phyloP scores from a whole-genome alignment of 1,284 basidiomycete species.

The Inonotus hispidus region DNA sequence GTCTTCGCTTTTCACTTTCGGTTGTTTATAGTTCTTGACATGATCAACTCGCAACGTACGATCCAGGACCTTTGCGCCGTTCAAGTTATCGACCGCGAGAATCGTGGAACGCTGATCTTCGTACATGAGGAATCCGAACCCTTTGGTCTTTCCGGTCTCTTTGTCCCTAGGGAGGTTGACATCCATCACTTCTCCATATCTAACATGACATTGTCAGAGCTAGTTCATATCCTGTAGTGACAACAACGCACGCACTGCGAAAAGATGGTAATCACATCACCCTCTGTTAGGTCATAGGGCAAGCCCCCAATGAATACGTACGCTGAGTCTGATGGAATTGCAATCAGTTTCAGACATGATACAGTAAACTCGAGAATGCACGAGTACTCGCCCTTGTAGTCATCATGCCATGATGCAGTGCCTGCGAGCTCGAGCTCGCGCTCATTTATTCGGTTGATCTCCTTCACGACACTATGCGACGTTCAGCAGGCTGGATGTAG shows the following conservation, averaged over 20 bases:
- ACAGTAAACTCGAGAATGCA: not conserved
- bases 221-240: not conserved
- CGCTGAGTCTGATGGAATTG: slow-evolving; percentile 68
- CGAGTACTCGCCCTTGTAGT: slow-evolving; percentile 67
- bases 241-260: slow-evolving; percentile 70
- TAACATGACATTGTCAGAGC: slow-evolving; percentile 28
- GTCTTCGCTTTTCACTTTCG: slow-evolving; percentile 73
- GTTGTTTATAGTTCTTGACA: slow-evolving; percentile 90
- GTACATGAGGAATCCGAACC: slow-evolving; percentile 98
- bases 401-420: slow-evolving; percentile 93
- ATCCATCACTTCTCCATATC: slow-evolving; percentile 94
- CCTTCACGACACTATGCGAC: slow-evolving; percentile 72
- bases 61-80: slow-evolving; percentile 86
- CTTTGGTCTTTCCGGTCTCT: slow-evolving; percentile 80
- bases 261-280: slow-evolving; percentile 96
- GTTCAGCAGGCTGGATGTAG: slow-evolving; percentile 14
- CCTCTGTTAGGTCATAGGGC: slow-evolving; percentile 85
- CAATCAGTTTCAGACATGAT: slow-evolving; percentile 3
- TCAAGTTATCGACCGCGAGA: slow-evolving; percentile 97
- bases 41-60: slow-evolving; percentile 91
- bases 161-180: slow-evolving; percentile 93
- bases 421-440: slow-evolving; percentile 76
- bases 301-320: slow-evolving; percentile 93
- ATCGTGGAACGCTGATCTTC: slow-evolving; percentile 96
- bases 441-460: slow-evolving; percentile 93